These are phyloP conservation scores for Termitomyces bulborhizus DNA, from an alignment of 768 basidiomycete species.

Conservation along the genomic window DNA sequence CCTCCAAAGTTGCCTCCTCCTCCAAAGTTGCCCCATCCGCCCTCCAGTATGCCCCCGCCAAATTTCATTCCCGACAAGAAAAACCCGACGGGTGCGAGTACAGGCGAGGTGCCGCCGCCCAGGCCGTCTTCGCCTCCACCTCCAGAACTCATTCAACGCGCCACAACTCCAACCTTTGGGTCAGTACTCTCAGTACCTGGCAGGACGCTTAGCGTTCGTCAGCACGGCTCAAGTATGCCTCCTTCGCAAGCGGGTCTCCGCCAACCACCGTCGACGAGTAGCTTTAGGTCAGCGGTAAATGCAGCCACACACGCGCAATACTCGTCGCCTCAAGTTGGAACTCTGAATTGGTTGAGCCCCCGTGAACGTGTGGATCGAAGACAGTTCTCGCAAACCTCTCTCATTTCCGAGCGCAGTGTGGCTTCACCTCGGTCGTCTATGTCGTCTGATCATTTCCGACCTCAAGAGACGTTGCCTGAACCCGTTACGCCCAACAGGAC, in stretches of 20 bases:
- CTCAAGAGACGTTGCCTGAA: slow-evolving; percentile 27
- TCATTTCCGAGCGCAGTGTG: slow-evolving; percentile 61
- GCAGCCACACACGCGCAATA: slow-evolving; percentile 47
- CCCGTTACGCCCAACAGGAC: slow-evolving; percentile 43
- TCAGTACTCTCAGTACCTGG: slow-evolving; percentile 52
- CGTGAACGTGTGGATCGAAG: slow-evolving; percentile 44
- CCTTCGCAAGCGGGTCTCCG: slow-evolving; percentile 61
- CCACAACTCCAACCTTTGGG: slow-evolving; percentile 81
- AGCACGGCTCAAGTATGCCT: slow-evolving; percentile 73
- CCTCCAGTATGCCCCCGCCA: slow-evolving; percentile 68
- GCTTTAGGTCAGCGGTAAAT: slow-evolving; percentile 72
- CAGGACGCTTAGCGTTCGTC: slow-evolving; percentile 42
- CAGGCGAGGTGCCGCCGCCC: slow-evolving; percentile 66
- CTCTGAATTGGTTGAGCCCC: slow-evolving; percentile 42
- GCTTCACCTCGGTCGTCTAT: slow-evolving; percentile 76
- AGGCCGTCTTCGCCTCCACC: slow-evolving; percentile 93
- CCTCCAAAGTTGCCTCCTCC: slow-evolving; percentile 79
- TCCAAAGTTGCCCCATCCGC: slow-evolving; percentile 53
- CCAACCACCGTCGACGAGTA: slow-evolving; percentile 72
- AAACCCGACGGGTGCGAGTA: slow-evolving; percentile 33
- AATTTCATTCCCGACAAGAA: slow-evolving; percentile 69
- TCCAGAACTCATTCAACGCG: slow-evolving; percentile 85
- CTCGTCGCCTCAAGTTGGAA: slow-evolving; percentile 32
- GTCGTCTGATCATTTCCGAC: slow-evolving; percentile 64
- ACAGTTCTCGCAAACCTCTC: slow-evolving; percentile 63